phyloP scores from a whole-genome alignment of 176 grass and related monocot species.

The Dendrocalamus sinicus region DNA sequence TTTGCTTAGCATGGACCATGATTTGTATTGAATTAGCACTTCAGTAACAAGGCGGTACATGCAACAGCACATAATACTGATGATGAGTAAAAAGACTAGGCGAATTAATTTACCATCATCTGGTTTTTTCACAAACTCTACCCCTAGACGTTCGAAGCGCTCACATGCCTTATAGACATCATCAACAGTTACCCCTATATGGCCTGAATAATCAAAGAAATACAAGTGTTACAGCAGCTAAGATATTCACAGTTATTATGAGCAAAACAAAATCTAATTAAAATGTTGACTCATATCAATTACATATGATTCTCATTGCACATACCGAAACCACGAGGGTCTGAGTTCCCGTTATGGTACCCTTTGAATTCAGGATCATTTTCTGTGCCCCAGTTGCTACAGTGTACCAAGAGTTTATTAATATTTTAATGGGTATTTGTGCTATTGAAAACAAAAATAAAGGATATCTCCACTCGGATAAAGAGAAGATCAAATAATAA shows the following conservation, averaged over 20 bases:
- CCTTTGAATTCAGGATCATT: constrained; percentile 95
- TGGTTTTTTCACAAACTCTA: constrained; percentile 89
- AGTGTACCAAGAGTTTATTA: constrained; percentile 9
- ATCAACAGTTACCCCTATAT: constrained; percentile 93
- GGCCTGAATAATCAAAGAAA: constrained; percentile 61
- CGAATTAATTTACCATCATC: constrained; percentile 69
- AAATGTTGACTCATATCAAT: background rate
- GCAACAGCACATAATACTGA: background rate
- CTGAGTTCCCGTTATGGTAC: constrained; percentile 97
- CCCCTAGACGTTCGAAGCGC: constrained; percentile 75
- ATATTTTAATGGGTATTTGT: background rate
- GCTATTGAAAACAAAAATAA: background rate
- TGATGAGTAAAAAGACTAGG: background rate
- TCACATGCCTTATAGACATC: constrained; percentile 90
- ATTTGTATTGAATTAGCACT: background rate
- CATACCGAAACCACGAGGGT: constrained; percentile 96
- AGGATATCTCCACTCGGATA: background rate
- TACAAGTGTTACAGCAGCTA: background rate
- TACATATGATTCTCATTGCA: constrained; percentile 13
- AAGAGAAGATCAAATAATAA: background rate
- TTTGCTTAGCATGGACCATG: background rate
- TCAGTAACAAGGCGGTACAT: background rate
- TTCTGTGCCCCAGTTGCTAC: constrained; percentile 96
- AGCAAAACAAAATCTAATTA: background rate
- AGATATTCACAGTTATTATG: background rate